Evolutionary conservation across 352 stramenopile genomes (phyloP).

Genomic region (Blastocystis sp.): DNA sequence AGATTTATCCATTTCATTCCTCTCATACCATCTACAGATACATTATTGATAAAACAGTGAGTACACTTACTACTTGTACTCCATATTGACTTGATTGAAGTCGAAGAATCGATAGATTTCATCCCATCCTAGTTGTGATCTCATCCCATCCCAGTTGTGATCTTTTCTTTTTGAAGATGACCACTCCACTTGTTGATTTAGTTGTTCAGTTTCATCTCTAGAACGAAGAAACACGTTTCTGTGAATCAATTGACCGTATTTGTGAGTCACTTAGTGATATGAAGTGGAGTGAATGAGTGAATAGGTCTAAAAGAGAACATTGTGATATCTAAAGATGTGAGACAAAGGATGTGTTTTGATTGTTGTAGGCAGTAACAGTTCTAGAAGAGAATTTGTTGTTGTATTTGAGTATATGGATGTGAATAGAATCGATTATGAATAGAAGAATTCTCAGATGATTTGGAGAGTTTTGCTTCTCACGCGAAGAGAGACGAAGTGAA

Average conservation of each 20-base stretch:
- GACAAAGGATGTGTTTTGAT: not conserved
- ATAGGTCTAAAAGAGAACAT: not conserved
- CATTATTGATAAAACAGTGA: not conserved
- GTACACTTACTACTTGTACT: no score
- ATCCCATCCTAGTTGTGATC: no score
- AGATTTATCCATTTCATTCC: not conserved
- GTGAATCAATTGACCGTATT: not conserved
- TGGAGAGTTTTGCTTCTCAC: constrained; percentile 43
- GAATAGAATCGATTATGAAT: constrained; percentile 1
- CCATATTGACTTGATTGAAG: no score
- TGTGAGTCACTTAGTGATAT: not conserved
- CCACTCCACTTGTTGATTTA: not conserved
- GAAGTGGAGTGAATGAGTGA: constrained; percentile 2
- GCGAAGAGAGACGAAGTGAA: constrained; percentile 17
- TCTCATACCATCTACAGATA: not conserved
- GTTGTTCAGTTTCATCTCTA: not conserved
- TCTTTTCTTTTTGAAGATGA: not conserved
- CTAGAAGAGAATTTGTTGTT: not conserved
- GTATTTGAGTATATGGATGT: constrained; percentile 15
- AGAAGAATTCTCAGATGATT: constrained; percentile 31
- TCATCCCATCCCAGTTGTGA: no score
- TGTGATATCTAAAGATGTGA: not conserved
- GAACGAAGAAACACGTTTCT: not conserved
- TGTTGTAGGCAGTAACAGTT: constrained; percentile 10
- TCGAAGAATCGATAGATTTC: no score